phyloP scores from a whole-genome alignment of 768 basidiomycete genomes.

The Panellus pusillus region DNA sequence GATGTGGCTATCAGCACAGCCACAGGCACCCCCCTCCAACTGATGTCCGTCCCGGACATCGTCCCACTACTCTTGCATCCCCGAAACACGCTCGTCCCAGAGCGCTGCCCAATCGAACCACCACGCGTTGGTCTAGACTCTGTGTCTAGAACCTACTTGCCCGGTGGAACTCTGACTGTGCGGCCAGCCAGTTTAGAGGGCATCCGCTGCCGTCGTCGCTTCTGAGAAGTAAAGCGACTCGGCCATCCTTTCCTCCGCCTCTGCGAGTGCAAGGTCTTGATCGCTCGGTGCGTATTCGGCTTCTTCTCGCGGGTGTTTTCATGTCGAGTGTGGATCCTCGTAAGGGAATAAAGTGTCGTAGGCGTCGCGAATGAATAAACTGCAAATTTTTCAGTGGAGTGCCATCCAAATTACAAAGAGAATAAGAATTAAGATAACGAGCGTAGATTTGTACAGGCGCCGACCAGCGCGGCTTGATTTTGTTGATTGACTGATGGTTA shows the following conservation, averaged over 20 bases:
- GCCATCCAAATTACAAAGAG: slow-evolving; percentile 15
- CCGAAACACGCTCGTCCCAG: too few species aligned
- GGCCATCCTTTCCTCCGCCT: too few species aligned
- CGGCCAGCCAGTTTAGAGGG: too few species aligned
- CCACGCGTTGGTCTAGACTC: too few species aligned
- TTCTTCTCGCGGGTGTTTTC: slow-evolving; percentile 3
- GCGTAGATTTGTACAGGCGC: slow-evolving; percentile 18
- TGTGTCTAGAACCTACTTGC: too few species aligned
- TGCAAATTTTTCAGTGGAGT: slow-evolving; percentile 13
- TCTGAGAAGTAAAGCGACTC: background rate
- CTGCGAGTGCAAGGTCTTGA: background rate
- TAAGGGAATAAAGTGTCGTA: slow-evolving; percentile 20
- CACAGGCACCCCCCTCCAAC: too few species aligned
- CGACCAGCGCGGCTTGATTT: slow-evolving; percentile 31
- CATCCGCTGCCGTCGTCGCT: background rate
- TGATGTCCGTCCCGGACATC: too few species aligned
- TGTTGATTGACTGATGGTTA: slow-evolving; percentile 18
- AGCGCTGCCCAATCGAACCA: too few species aligned
- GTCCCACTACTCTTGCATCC: too few species aligned
- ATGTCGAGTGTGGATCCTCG: slow-evolving; percentile 15
- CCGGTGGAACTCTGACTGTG: too few species aligned
- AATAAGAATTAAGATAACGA: too few species aligned
- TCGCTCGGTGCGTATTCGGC: background rate
- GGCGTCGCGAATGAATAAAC: slow-evolving; percentile 11
- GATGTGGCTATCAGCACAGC: too few species aligned